These are phyloP conservation scores for Zopfia rhizophila DNA, from an alignment of 2,329 filamentous ascomycete genomes.

Conservation along the genomic window DNA sequence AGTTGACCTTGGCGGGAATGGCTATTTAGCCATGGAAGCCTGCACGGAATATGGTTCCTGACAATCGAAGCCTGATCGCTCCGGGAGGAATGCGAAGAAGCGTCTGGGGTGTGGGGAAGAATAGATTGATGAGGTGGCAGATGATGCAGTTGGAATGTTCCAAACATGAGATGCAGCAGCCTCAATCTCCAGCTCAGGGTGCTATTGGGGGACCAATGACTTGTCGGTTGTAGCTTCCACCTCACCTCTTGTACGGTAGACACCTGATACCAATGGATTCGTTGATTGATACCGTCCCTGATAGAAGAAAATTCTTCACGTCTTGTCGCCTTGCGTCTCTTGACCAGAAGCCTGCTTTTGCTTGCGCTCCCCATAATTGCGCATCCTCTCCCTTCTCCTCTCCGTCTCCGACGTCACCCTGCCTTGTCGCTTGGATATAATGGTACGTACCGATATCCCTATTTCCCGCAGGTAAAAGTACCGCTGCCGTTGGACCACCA, in stretches of 20 bases:
- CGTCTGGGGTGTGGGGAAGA: constrained; percentile 5
- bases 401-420: constrained; percentile 22
- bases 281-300: too few species aligned
- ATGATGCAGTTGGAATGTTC: constrained; percentile 15
- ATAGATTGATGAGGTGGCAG: constrained; percentile 3
- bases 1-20: not conserved
- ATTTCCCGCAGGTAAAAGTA: constrained; percentile 16
- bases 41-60: constrained; percentile 21
- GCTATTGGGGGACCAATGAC: too few species aligned
- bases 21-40: constrained; percentile 17
- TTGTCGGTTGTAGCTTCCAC: not conserved
- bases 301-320: too few species aligned
- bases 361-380: constrained; percentile 1
- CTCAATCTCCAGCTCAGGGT: not conserved
- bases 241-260: too few species aligned
- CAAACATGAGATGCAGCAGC: constrained; percentile 6
- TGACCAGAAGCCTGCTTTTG: too few species aligned
- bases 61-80: not conserved
- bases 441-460: constrained; percentile 11
- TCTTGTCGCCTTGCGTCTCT: too few species aligned
- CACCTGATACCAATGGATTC: too few species aligned
- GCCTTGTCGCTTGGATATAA: constrained; percentile 35
- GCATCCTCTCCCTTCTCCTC: not conserved
- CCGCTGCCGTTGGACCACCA: not conserved
- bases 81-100: too few species aligned